Evolutionary conservation across 1,284 basidiomycete genomes (phyloP), one percentile per base, ranked within the genome.

Genomic region (Malassezia psittaci): DNA sequence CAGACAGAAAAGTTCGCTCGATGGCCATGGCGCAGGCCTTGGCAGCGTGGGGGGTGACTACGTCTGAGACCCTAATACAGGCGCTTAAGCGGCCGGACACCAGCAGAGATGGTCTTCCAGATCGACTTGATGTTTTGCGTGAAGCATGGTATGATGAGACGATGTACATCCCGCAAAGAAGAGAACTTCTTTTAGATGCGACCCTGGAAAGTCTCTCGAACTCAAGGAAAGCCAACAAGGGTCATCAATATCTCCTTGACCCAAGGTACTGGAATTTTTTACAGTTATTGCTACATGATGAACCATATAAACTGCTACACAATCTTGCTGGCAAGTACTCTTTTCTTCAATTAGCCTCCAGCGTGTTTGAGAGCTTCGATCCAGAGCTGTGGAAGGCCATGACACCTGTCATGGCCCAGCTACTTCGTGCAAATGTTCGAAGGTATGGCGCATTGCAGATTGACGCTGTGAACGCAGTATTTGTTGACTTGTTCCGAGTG

Each of bases 21-120:
- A 18, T 35, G 48, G 12, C 34, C 38, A 55, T 51, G 54, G 41
- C 54, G 15, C 53, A 52, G 21, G 41, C 48, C 16, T 49, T 68
- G 18, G 52, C 41, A 8, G 32, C 38, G 11, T 65, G 63, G 19
- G 62, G 60, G 15, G 66, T 68, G 44, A 51, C 58, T 19, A 65
- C 66, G 32, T 66, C 66, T 5, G 66, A 68, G 57, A 61, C 65
- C 54, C 63, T 68, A 21, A 60, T 68, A 29, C 62, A 68, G 50
- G 44, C 59, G 16, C 61, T 68, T 8, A 65, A 66, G 45, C 53
- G 60, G 6, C 48, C 48, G 2, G 47, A 47, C 15, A 16, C 33
- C 8, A 12, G 10, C 1, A 5, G 3, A 36, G 13, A 47, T 10
- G 45, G 10, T 11, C n/a, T 5, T 6, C 34, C 47, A 10, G 40